A percentile compares a stretch with the other conserved stretches of the same genome.
phyloP scores from a whole-genome alignment of 139 green algal genomes.

The Edaphochlamys debaryana region DNA sequence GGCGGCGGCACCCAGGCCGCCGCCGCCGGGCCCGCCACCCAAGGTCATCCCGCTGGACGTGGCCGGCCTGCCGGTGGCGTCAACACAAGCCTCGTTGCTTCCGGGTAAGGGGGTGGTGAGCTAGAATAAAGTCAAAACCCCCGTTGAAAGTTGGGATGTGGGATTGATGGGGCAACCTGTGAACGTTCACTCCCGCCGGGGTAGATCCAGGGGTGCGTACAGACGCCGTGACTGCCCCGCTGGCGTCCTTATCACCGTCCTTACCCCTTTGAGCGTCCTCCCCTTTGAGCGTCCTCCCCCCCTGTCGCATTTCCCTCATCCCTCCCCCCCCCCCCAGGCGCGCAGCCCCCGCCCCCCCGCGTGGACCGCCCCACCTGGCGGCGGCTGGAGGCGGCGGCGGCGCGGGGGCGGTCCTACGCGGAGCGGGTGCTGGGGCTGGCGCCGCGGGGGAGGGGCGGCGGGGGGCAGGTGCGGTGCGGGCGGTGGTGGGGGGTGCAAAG shows the following conservation, averaged over 20 bases:
- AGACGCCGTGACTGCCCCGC: too few relatives aligned
- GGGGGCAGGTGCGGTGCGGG: neutral
- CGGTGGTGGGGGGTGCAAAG: too few relatives aligned
- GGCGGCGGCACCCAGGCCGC: too few relatives aligned
- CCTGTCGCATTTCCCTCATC: neutral
- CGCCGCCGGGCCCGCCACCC: neutral
- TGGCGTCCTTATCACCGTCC: too few relatives aligned
- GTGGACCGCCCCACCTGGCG: conserved; percentile 32
- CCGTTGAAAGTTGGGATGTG: neutral
- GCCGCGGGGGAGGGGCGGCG: neutral
- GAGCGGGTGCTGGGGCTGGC: conserved; percentile 44
- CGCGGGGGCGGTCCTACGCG: conserved; percentile 6
- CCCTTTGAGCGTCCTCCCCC: neutral
- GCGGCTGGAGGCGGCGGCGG: conserved; percentile 4
- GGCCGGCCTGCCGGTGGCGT: conserved; percentile 47
- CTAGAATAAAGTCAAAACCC: neutral
- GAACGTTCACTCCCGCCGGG: neutral
- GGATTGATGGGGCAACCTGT: too few relatives aligned
- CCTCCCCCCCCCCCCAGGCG: neutral
- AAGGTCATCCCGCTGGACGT: conserved; percentile 51
- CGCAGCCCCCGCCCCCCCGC: neutral
- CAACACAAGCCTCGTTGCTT: conserved; percentile 48
- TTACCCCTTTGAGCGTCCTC: too few relatives aligned
- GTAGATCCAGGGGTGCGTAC: too few relatives aligned
- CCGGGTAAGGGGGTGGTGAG: conserved; percentile 50